Percentiles rank a stretch among this genome's conserved stretches.
Conservation (phyloP, 179 eudicot species). For the Corrigiola litoralis region DNA sequence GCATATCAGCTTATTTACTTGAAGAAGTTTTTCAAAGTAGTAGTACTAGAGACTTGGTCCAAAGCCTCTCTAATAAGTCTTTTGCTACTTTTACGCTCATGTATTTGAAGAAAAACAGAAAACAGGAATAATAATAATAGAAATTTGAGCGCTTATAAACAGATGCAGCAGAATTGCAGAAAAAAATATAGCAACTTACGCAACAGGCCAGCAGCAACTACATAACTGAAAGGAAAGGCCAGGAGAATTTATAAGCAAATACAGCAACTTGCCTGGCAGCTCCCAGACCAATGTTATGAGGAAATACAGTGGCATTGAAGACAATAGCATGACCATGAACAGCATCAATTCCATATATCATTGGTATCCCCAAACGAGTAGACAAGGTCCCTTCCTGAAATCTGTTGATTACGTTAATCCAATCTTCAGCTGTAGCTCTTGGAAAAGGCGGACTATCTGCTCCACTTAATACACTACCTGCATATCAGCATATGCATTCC, state of each 20-base stretch:
- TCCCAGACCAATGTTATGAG: conserved; percentile 76
- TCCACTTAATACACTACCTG: conserved; percentile 71
- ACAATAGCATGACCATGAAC: conserved; percentile 70
- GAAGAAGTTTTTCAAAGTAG: no score
- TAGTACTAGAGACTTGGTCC: no score
- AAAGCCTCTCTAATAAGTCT: no score
- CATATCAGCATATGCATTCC: background rate
- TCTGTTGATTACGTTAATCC: conserved; percentile 52
- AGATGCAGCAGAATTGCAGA: no score
- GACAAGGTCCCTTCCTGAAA: conserved; percentile 64
- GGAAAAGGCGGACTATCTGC: conserved; percentile 55
- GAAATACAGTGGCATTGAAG: conserved; percentile 59
- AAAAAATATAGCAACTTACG: no score
- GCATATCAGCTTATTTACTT: no score
- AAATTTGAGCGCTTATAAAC: no score
- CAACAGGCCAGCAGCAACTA: no score
- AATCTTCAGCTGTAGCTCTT: conserved; percentile 44
- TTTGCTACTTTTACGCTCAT: no score
- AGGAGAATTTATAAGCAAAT: background rate
- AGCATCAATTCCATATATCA: conserved; percentile 80
- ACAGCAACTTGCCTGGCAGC: conserved; percentile 56
- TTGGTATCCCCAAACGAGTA: conserved; percentile 65
- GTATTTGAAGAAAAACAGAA: no score
- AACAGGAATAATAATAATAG: no score
- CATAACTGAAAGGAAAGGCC: background rate